Base-by-base conservation (phyloP, 2,329 filamentous ascomycete species). In the Clonostachys byssicola region DNA sequence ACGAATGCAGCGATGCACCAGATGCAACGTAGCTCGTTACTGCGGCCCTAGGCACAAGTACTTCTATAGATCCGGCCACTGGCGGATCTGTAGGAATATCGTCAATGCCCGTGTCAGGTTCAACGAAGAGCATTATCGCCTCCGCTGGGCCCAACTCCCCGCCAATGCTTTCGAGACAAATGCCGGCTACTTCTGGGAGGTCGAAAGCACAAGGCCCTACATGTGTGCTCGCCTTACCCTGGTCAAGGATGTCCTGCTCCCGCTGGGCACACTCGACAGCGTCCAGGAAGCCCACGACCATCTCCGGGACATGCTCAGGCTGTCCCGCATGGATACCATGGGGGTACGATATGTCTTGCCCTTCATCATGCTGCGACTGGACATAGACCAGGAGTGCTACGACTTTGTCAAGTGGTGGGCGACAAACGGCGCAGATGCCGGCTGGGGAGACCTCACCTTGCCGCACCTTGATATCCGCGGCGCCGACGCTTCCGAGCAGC, bases 301-400 rank as follows among this genome's bases (percentile, higher is more conserved):
- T 51, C 46, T 70, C 1, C 51, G 60, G 42, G 72, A 73, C 42
- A 67, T 78, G 62, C 45, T 79, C 39, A 61, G 64, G 3, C 60
- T 79, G 2, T 66, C 63, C 49, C 65, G 69, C 3, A 16, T 51
- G 12, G 75, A 80, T 52, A 70, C 71, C 49, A 59, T 76, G 61
- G 67, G 68, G 0, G 17, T 75, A 4, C 64, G 74, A 1, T 41
- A 66, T 16, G 18, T 70, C 0, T 48, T 74, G 0, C 75, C 77
- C 0, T 51, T 54, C 1, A 38, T 74, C 9, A 63, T 71, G 46
- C 54, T 81, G 12, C 68, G 74, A 4, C 62, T 80, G 6, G 65
- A 66, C 17, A 61, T 56, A 38, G 75, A 80, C 47, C 74, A 80
- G 54, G 73, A 75, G 16, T 70, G 65, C 53, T 75, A 75, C 49